Evolutionary conservation across 164 flowering plant species (phyloP).

Genomic region (Litsea cubeba): DNA sequence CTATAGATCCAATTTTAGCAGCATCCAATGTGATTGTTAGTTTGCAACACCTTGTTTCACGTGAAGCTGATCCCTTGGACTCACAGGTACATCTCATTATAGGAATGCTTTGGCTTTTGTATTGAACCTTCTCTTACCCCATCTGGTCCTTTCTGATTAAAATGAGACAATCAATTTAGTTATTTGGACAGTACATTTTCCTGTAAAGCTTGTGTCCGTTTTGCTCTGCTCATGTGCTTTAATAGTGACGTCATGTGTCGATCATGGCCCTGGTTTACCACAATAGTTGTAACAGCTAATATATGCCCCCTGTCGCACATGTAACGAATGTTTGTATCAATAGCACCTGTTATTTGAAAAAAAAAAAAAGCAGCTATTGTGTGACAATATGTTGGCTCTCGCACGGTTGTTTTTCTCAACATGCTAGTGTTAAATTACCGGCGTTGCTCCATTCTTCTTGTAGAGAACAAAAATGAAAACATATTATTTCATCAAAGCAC

Average conservation of each 20-base stretch:
- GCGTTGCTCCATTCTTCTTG: neutral
- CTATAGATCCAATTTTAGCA: slow-evolving; percentile 81
- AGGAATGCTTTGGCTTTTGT: no score
- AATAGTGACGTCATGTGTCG: neutral
- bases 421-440: no score
- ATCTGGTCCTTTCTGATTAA: neutral
- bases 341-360: neutral
- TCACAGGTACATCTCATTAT: slow-evolving; percentile 42
- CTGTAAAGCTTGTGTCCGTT: no score
- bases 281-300: no score
- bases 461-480: neutral
- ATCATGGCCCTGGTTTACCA: neutral
- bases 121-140: neutral
- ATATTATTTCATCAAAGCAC: neutral
- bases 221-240: neutral
- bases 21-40: slow-evolving; percentile 69
- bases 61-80: slow-evolving; percentile 84
- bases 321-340: neutral
- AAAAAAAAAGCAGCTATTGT: neutral
- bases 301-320: neutral
- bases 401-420: no score
- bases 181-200: neutral
- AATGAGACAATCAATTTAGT: neutral
- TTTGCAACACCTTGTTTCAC: slow-evolving; percentile 74
- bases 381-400: no score